A percentile compares a stretch with the other conserved stretches of the same genome.
Conservation (phyloP, 176 grass and related monocot species). For the Triticum timopheevii region DNA sequence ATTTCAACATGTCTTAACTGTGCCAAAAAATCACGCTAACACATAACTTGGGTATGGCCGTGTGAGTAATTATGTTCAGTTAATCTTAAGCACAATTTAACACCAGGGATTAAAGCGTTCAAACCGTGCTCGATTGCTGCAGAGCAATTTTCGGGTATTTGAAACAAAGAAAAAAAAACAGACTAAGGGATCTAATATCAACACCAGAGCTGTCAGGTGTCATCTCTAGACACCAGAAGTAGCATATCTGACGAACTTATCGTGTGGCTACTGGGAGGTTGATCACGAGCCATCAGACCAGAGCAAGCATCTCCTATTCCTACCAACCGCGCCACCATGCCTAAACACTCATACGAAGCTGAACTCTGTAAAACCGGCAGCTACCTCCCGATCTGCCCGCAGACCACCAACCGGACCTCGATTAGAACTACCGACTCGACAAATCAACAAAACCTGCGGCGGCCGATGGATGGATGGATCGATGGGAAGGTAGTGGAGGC, state of each 20-base stretch:
- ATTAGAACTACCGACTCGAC: background rate
- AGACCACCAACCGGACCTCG: background rate
- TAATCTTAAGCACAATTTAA: background rate
- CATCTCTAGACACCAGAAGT: background rate
- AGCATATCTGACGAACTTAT: background rate
- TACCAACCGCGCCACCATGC: background rate
- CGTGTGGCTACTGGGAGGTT: background rate
- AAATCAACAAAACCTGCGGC: background rate
- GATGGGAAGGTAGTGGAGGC: background rate
- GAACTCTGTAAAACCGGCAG: background rate
- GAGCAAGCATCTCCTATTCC: background rate
- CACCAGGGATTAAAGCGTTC: background rate
- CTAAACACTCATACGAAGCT: background rate
- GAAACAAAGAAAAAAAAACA: background rate
- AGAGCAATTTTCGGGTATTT: background rate
- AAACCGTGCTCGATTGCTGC: background rate
- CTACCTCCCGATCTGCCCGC: background rate
- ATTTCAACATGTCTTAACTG: background rate
- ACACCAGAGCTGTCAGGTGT: background rate
- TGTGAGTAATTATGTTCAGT: background rate
- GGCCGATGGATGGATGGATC: background rate
- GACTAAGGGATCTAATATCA: background rate
- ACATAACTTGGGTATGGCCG: background rate
- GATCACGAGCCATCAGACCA: slow-evolving; percentile 1
- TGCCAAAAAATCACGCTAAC: background rate